These are phyloP conservation scores for Chlamydomonas applanata DNA, from an alignment of 139 green algal genomes.

Conservation along the genomic window DNA sequence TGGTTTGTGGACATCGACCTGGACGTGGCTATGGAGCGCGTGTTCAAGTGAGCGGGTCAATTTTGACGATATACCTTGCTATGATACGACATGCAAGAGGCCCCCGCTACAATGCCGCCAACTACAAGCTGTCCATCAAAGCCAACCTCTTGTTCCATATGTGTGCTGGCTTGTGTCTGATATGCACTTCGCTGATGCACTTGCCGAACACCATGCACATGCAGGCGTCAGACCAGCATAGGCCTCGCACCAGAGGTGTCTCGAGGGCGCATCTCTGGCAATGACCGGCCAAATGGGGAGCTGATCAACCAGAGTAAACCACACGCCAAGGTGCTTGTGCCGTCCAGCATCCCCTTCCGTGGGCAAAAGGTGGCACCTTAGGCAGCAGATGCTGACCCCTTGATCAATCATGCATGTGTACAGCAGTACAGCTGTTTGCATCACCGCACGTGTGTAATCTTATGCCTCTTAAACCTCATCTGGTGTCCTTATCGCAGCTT, in stretches of 20 bases:
- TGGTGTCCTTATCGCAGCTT: too few relatives aligned
- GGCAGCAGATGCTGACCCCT: too few relatives aligned
- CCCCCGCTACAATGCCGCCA: background rate
- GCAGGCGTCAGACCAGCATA: slow-evolving; percentile 47
- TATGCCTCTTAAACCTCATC: too few relatives aligned
- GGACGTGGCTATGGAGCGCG: slow-evolving; percentile 63
- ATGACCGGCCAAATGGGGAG: slow-evolving; percentile 76
- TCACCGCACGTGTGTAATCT: too few relatives aligned
- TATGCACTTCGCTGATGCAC: background rate
- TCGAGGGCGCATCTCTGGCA: slow-evolving; percentile 52
- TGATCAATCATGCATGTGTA: too few relatives aligned
- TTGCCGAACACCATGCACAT: too few relatives aligned
- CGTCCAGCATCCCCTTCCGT: slow-evolving; percentile 34
- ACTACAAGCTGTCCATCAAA: background rate
- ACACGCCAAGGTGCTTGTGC: slow-evolving; percentile 51
- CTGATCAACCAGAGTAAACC: slow-evolving; percentile 41
- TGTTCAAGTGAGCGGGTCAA: slow-evolving; percentile 34
- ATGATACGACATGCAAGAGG: background rate
- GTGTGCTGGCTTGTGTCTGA: too few relatives aligned
- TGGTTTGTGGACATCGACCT: slow-evolving; percentile 73
- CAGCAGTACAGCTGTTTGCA: too few relatives aligned
- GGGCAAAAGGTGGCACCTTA: too few relatives aligned
- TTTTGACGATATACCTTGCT: background rate
- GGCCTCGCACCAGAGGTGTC: slow-evolving; percentile 50
- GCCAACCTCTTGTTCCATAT: background rate